Conservation (phyloP, 345 rosid species). For the Triadica sebifera region DNA sequence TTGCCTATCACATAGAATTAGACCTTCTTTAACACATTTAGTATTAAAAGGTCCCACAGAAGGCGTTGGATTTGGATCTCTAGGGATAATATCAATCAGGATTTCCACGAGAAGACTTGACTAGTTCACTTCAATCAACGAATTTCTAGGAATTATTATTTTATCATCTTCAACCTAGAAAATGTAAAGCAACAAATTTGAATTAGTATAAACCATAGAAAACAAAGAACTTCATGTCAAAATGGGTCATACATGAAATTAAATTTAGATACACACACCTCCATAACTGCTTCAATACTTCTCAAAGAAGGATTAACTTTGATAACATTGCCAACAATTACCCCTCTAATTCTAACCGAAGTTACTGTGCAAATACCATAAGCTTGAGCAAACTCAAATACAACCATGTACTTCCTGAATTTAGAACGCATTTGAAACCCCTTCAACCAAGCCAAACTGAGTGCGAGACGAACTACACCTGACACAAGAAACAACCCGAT, state of each 20-base stretch:
- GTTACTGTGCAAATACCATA: constrained; percentile 89
- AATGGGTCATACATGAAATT: background rate
- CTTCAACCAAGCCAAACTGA: constrained; percentile 87
- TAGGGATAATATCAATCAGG: constrained; percentile 85
- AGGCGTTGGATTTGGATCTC: constrained; percentile 80
- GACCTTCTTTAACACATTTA: constrained; percentile 77
- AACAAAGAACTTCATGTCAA: background rate
- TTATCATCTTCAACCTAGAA: constrained; percentile 94
- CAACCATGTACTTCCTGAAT: constrained; percentile 81
- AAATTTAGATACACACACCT: constrained; percentile 49
- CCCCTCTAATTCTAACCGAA: constrained; percentile 95
- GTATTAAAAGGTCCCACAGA: constrained; percentile 72
- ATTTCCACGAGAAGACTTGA: constrained; percentile 99
- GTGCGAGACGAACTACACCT: constrained; percentile 75
- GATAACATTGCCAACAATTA: constrained; percentile 80
- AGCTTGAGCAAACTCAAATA: constrained; percentile 81
- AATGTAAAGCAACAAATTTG: background rate
- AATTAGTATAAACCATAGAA: background rate
- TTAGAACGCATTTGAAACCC: constrained; percentile 76
- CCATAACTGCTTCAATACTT: constrained; percentile 87
- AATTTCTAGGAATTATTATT: constrained; percentile 81
- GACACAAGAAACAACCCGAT: constrained; percentile 94
- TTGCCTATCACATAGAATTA: constrained; percentile 86
- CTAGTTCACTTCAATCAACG: constrained; percentile 89
- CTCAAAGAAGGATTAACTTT: constrained; percentile 86